Base-by-base conservation (phyloP, 2,329 filamentous ascomycete genomes). In the Fusarium hainanense region DNA sequence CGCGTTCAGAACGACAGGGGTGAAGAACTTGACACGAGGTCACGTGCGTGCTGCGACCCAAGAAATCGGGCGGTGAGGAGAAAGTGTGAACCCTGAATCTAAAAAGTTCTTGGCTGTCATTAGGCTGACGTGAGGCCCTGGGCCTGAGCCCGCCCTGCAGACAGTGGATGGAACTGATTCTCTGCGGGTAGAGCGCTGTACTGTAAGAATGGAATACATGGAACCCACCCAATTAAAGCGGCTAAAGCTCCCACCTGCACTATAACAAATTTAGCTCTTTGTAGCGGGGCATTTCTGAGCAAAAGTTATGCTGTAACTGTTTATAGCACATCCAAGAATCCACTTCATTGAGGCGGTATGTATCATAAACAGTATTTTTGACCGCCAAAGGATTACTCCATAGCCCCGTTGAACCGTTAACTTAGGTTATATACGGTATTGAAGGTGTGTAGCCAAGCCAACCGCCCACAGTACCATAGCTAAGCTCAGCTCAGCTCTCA, bases 101-200 rank as follows among this genome's bases (percentile, higher is more conserved):
- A 51, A 55, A 41, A 37, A 40, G 37, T 37, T 50, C 27, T 23
- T 60, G 32, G 50, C 37, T 23, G 40, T 32, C 32, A 27, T 44
- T 47, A 49, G 42, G 70, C 71, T 73, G 71, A 73, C 66, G 70
- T 73, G 70, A 73, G 70, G 70, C 30, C 55, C 28, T 66, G 62
- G 40, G 13, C 41, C 42, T 32, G 20, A 30, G 46, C 27, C 30
- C 34, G 30, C 21, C 34, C 34, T 37, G 34, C 34, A 37, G 34
- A 37, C 16, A 37, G 5, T 10, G 18, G 10, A 37, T 30, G 28
- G 34, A 65, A 50, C 25, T 43, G 18, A 49, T 47, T 43, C 46
- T 32, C 43, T 58, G 55, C 68, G 44, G 64, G 60, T 64, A 62
- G 64, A 50, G 62, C 54, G 54, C 42, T 63, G 48, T 18, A 41